These are phyloP conservation scores for Hypholoma sublateritium DNA, from an alignment of 768 basidiomycete genomes.

Conservation along the genomic window DNA sequence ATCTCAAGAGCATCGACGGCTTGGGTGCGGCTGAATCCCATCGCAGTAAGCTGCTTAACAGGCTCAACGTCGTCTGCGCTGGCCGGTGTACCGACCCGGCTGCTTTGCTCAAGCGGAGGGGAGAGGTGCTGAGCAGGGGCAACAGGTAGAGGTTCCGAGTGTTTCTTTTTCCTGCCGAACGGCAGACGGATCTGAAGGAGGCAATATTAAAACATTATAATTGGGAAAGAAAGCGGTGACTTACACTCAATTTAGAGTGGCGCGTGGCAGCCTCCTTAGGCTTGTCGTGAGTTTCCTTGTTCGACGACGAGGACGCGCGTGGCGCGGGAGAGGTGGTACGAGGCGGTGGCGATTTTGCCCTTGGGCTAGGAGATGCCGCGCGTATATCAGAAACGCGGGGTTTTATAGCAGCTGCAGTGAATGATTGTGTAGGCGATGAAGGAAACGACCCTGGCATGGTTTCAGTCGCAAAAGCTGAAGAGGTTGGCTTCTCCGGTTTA, in stretches of 20 bases:
- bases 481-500: conserved; percentile 21
- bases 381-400: conserved; percentile 30
- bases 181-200: conserved; percentile 70
- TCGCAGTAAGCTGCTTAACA: conserved; percentile 77
- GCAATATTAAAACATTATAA: not conserved
- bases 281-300: conserved; percentile 60
- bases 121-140: conserved; percentile 39
- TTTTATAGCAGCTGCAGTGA: conserved; percentile 37
- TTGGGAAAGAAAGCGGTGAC: conserved; percentile 25
- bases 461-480: conserved; percentile 25
- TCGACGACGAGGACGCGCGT: conserved; percentile 62
- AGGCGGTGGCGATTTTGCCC: conserved; percentile 38
- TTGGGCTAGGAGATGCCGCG: conserved; percentile 36
- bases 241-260: conserved; percentile 77
- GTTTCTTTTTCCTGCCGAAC: conserved; percentile 75
- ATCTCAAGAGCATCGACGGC: conserved; percentile 85
- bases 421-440: conserved; percentile 33
- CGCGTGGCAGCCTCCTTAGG: conserved; percentile 54
- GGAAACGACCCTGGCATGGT: conserved; percentile 28
- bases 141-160: conserved; percentile 41
- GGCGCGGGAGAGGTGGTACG: conserved; percentile 58
- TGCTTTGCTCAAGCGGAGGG: conserved; percentile 45
- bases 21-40: conserved; percentile 88
- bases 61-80: conserved; percentile 72
- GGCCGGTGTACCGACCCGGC: conserved; percentile 45